Evolutionary conservation across 1,284 basidiomycete species (phyloP), one percentile per base, ranked within the genome.

Genomic region (Heterobasidion irregulare): DNA sequence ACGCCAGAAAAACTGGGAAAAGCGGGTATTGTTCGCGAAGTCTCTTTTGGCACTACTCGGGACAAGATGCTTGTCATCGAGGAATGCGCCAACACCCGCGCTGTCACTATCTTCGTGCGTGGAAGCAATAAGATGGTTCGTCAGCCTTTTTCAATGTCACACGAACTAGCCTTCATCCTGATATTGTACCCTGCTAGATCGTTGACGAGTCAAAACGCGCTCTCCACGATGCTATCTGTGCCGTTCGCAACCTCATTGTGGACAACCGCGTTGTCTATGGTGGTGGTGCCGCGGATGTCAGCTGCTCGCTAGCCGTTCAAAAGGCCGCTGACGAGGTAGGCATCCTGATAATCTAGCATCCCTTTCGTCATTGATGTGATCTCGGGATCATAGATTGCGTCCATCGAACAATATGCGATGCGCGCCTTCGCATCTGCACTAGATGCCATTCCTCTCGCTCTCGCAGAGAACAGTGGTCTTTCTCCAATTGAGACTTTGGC

Each of bases 61-160:
- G 96, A 99, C 72, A 97, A 97, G 78, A 99, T 99, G 97, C 82
- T 99, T 57, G 90, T 99, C 60, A 96, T 99, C 64, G 96, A 99
- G 71, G 94, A 99, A 67, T 98, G 96, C 66, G 96, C 96, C 53
- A 99, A 99, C 73, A 85, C 91, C 12, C 84, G 94, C 53, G 95
- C 97, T 26, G 96, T 98, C 45, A 99, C 96, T 8, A 88, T 99
- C 63, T 99, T 99, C 66, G 94, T 99, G 8, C 83, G 96, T 45
- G 96, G 97, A 41, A 93, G 89, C 67, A 99, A 99, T 77, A 99
- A 99, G 77, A 99, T 99, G 96, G 94, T 93, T 61, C 49, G 77
- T 61, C 32, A 53, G 38, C 15, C 50, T 48, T 50, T 18, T 58
- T 47, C 35, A 32, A 2, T 16, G 38, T 15, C 18, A 52, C 16